Evolutionary conservation across 768 basidiomycete species (phyloP).

Genomic region (Lentinula guzmanii): DNA sequence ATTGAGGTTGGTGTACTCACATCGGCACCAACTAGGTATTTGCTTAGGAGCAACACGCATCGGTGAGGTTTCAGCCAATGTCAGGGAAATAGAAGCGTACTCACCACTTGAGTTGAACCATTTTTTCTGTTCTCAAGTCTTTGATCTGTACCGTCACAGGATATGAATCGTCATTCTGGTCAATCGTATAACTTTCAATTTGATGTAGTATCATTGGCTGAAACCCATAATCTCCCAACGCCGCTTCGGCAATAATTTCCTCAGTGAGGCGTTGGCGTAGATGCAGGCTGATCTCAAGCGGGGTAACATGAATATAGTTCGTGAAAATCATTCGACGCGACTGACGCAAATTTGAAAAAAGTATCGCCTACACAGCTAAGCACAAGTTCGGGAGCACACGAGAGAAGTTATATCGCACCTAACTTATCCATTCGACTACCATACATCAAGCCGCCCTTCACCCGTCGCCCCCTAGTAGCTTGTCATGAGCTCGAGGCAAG

Average conservation of each 20-base stretch:
- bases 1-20: neutral
- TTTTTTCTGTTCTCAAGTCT: constrained; percentile 5
- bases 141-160: constrained; percentile 6
- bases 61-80: neutral
- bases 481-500: neutral
- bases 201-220: neutral
- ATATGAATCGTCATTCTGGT: neutral
- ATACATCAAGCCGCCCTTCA: constrained; percentile 12
- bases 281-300: constrained; percentile 1
- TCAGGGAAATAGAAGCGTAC: neutral
- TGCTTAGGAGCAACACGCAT: neutral
- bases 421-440: constrained; percentile 12
- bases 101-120: constrained; percentile 3
- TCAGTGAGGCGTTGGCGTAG: constrained; percentile 8
- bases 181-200: constrained; percentile 2
- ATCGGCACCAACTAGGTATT: constrained; percentile 9
- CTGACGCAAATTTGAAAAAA: constrained; percentile 11
- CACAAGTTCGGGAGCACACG: too few relatives aligned
- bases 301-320: neutral
- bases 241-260: neutral
- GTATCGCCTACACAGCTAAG: constrained; percentile 6
- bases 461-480: constrained; percentile 2
- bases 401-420: neutral
- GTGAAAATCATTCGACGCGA: neutral
- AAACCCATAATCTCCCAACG: neutral